Evolutionary conservation across 345 rosid species (phyloP).

Genomic region (Brassica juncea): DNA sequence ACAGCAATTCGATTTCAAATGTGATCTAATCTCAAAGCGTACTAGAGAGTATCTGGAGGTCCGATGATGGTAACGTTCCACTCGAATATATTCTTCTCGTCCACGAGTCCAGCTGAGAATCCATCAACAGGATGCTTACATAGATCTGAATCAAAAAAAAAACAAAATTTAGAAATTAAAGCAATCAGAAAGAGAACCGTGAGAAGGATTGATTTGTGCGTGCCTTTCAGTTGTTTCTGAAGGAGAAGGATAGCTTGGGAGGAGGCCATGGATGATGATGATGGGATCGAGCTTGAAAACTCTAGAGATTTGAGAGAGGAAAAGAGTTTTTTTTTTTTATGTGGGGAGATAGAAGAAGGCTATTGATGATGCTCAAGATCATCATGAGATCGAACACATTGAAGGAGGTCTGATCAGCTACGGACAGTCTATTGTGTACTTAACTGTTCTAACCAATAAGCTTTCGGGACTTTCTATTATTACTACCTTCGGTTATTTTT

Average conservation of each 20-base stretch:
- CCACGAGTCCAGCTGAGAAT: constrained; percentile 97
- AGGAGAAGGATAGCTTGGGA: constrained; percentile 95
- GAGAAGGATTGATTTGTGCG: neutral
- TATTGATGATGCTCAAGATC: neutral
- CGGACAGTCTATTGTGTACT: neutral
- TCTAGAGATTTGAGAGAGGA: constrained; percentile 5
- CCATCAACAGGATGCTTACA: constrained; percentile 96
- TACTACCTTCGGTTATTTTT: neutral
- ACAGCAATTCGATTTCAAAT: neutral
- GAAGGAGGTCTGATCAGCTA: neutral
- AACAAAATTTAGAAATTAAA: neutral
- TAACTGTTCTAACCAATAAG: neutral
- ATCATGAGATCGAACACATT: neutral
- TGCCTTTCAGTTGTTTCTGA: constrained; percentile 91
- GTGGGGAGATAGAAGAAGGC: constrained; percentile 17
- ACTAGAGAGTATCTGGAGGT: constrained; percentile 97
- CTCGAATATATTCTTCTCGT: constrained; percentile 87
- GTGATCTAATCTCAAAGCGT: constrained; percentile 20
- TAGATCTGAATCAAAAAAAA: constrained; percentile 67
- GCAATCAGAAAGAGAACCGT: neutral
- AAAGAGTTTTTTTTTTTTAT: neutral
- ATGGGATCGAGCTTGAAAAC: constrained; percentile 12
- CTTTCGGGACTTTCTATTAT: neutral
- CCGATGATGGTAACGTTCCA: constrained; percentile 96
- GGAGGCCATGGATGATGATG: constrained; percentile 49